Conservation (phyloP, 768 basidiomycete species). For the Mycena maculata region DNA sequence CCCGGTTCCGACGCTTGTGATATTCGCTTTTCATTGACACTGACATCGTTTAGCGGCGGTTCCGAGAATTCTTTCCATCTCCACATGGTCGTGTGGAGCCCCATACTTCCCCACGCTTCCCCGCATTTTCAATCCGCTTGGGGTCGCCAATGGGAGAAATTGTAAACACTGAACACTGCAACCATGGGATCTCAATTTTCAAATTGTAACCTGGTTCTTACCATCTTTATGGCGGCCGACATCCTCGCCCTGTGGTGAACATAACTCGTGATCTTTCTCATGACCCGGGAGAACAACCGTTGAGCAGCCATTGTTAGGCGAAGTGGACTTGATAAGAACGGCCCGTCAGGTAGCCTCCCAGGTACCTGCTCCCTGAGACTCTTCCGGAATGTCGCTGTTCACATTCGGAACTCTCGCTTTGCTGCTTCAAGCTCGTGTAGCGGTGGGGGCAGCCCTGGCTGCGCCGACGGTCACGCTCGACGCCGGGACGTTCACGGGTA, state of each 20-base stretch:
- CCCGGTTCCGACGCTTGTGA: background rate
- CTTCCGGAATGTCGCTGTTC: constrained; percentile 13
- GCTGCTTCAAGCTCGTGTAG: constrained; percentile 28
- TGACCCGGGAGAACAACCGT: background rate
- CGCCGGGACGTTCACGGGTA: constrained; percentile 58
- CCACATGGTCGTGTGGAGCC: background rate
- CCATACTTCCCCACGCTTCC: background rate
- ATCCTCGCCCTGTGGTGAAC: background rate
- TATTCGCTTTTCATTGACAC: no score
- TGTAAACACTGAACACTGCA: background rate
- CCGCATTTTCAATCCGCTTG: no score
- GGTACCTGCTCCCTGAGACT: background rate
- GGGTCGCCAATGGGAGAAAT: background rate
- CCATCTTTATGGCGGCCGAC: constrained; percentile 10
- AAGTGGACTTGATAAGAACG: constrained; percentile 10
- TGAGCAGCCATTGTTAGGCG: background rate
- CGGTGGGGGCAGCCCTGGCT: constrained; percentile 38
- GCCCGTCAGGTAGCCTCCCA: background rate
- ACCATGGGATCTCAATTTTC: background rate
- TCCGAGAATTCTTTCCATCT: no score
- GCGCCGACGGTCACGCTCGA: constrained; percentile 55
- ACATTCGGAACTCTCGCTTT: constrained; percentile 14
- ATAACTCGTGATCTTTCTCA: constrained; percentile 20
- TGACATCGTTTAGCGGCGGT: no score
- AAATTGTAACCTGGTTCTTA: background rate